Conservation (phyloP, 768 basidiomycete genomes). For the Russula abietina region DNA sequence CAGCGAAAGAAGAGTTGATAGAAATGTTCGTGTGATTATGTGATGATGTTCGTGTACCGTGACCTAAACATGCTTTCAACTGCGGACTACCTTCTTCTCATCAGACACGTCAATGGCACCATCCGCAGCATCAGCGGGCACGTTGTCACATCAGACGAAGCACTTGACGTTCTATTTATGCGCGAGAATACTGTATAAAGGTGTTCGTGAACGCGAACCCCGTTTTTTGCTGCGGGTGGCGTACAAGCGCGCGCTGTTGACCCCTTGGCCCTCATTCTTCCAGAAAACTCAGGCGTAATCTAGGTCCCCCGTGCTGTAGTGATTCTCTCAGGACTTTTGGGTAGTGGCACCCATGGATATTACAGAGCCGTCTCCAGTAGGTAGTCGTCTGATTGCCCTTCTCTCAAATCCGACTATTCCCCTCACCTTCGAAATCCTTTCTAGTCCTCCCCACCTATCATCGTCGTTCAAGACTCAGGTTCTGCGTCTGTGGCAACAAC, state of each 20-base stretch:
- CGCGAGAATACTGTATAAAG: neutral
- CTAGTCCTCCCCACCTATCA: neutral
- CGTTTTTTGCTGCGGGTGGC: neutral
- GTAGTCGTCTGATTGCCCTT: neutral
- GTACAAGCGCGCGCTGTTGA: constrained; percentile 10
- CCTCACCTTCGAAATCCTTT: neutral
- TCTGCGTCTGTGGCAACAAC: neutral
- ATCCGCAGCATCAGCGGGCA: constrained; percentile 12
- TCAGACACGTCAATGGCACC: neutral
- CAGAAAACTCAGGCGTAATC: neutral
- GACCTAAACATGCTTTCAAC: neutral
- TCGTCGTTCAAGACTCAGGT: neutral
- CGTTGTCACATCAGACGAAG: neutral
- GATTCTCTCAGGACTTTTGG: neutral
- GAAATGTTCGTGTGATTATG: constrained; percentile 14
- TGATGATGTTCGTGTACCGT: neutral
- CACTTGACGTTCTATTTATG: neutral
- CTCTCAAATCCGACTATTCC: neutral
- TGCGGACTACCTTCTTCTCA: neutral
- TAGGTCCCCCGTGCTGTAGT: neutral
- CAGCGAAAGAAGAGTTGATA: constrained; percentile 38
- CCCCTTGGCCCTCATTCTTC: neutral
- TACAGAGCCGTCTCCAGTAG: neutral
- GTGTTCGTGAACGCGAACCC: neutral
- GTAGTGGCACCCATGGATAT: constrained; percentile 14